Base-by-base conservation (phyloP, 2,329 filamentous ascomycete genomes). In the Penicillium aurantiogriseum region DNA sequence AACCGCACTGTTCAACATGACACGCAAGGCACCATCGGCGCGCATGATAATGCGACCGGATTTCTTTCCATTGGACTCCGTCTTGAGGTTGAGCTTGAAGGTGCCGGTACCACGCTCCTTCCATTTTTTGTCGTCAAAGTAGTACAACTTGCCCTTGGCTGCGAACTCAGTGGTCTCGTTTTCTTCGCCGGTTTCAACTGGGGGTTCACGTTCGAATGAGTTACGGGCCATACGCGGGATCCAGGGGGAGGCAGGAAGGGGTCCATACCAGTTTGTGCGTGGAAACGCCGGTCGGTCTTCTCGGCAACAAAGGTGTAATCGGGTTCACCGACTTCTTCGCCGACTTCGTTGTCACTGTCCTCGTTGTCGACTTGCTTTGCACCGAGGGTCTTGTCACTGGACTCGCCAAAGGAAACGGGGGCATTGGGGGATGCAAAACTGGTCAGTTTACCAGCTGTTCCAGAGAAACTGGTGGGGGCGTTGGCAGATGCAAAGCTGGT, bases 161-260 rank as follows among this genome's bases (percentile, higher is more conserved):
- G 86, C 83, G 69, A 93, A 84, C 48, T 91, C 77, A 2, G 89
- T 93, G 21, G 81, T 81, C 73, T 97, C 93, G 48, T 86, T 86
- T 67, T 92, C 87, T 76, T 97, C 93, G 55, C 93, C 93, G 51
- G 94, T 93, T 71, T 96, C 89, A 42, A 93, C 84, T 92, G 66
- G 53, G 40, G 11, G 2, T 49, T 45, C 40, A 15, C 3, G 15
- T 10, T 1, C 7, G 21, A 56, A 56, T 79, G 65, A 76, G 73
- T 57, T 55, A 19, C 17, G 25, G 11, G 13, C 29, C 45, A 19
- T n/a, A 9, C 15, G 3, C 5, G 15, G 38, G 17, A 13, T 45
- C 39, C 23, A n/a, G 51, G 5, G n/a, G 21, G 15, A 21, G 17
- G 33, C 31, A 17, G n/a, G 25, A 7, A n/a, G 31, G 35, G 40